Base-by-base conservation (phyloP, 352 stramenopile species). In the Globisporangium ultimum region DNA sequence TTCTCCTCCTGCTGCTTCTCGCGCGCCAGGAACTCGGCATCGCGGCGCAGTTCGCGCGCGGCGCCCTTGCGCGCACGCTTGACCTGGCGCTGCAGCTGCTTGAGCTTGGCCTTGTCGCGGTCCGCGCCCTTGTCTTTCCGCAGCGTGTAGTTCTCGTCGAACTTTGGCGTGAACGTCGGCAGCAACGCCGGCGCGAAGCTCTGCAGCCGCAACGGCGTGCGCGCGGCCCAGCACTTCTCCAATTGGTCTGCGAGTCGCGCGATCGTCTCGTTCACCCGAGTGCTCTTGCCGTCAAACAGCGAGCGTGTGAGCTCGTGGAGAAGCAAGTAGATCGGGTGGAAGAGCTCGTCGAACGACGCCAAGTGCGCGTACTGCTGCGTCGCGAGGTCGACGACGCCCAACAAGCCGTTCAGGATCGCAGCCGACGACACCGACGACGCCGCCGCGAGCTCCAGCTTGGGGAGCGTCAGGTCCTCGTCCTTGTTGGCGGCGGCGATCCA, bases 1-100 rank as follows among this genome's bases (percentile, higher is more conserved):
- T 86, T 66, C 62, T 97, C 88, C 55, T 98, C 95, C 53, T 91
- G 72, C 49, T 96, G 78, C 71, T 97, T 89, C 69, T 98, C 91
- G 48, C 85, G 90, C 58, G 97, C 95, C 52, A 99, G 72, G 67
- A 98, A 98, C 53, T 89, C 81, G 55, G 80, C 85, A 70, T 99
- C 97, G 53, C 97, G 78, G 22, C 95, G 91, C 50, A 99, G 71
- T 64, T 99, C 97, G 45, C 96, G 87, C 22, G 95, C 92, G 11
- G 97, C 93, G 13, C 93, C 94, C 77, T 99, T 99, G 62, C 97
- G 87, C 53, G 98, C 96, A 38, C 96, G 90, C 68, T 99, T 99
- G 60, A 98, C 96, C 67, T 99, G 95, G 38, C 96, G 88, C 51
- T 97, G 77, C 38, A 98, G 77, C 58, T 98, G 80, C 72, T 98